These are phyloP conservation scores for Chondrostereum purpureum DNA, from an alignment of 1,284 basidiomycete genomes.

Conservation along the genomic window DNA sequence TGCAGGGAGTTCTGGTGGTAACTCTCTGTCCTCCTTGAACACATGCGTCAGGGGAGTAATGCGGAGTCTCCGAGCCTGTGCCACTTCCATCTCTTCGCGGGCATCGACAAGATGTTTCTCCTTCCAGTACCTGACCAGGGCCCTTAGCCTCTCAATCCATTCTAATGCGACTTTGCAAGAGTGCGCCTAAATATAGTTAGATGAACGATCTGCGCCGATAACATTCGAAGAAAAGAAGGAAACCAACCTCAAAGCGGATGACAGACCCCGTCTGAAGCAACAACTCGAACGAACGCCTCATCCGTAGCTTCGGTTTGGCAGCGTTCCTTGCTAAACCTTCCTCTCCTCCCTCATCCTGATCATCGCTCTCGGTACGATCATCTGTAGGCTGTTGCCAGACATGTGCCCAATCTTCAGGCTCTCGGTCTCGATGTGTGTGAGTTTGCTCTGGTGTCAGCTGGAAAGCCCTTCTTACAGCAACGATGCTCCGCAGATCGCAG, in stretches of 20 bases:
- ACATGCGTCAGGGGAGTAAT: constrained; percentile 49
- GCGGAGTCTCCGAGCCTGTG: constrained; percentile 47
- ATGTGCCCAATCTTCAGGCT: constrained; percentile 30
- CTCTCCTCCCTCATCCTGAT: constrained; percentile 64
- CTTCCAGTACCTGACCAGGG: constrained; percentile 71
- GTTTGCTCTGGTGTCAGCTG: constrained; percentile 33
- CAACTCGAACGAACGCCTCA: constrained; percentile 73
- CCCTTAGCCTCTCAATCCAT: constrained; percentile 71
- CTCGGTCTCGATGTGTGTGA: constrained; percentile 27
- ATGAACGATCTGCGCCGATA: constrained; percentile 6
- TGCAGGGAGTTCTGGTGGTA: constrained; percentile 40
- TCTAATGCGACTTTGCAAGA: constrained; percentile 62
- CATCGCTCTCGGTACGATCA: constrained; percentile 39
- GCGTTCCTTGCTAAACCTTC: constrained; percentile 36
- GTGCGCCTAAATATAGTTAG: constrained; percentile 38
- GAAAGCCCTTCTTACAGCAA: constrained; percentile 58
- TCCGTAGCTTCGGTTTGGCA: constrained; percentile 45
- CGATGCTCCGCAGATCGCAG: constrained; percentile 61
- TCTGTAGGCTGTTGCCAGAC: constrained; percentile 31
- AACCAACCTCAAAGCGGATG: constrained; percentile 66
- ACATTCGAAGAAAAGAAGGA: background rate
- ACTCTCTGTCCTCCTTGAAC: constrained; percentile 32
- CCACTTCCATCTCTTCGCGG: constrained; percentile 71
- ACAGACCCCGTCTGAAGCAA: constrained; percentile 63
- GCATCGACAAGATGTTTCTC: constrained; percentile 66